Evolutionary conservation across 768 basidiomycete genomes (phyloP).

Genomic region (Clitopilus hobsonii): DNA sequence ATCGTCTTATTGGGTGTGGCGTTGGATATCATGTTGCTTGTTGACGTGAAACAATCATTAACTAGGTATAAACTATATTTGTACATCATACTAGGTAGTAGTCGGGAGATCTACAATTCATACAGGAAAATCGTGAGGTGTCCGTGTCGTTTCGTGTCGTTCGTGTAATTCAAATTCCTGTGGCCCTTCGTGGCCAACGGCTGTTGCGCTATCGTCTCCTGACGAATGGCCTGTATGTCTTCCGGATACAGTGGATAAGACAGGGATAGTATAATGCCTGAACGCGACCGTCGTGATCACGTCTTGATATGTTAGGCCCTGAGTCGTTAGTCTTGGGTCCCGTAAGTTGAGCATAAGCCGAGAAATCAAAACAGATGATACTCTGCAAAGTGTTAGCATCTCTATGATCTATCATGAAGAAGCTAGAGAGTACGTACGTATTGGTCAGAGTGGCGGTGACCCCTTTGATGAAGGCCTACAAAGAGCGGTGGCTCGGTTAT

Average conservation of each 20-base stretch:
- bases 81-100: no score
- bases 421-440: not conserved
- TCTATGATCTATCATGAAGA: not conserved
- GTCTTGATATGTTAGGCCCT: not conserved
- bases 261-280: not conserved
- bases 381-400: conserved; percentile 1
- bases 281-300: not conserved
- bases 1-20: no score
- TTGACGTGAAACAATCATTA: no score
- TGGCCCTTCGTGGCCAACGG: no score
- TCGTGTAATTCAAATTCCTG: no score
- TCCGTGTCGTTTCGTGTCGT: no score
- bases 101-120: no score
- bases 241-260: not conserved
- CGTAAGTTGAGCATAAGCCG: conserved; percentile 15
- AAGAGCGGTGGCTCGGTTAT: no score
- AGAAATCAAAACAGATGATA: conserved; percentile 14
- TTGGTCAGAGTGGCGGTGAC: not conserved
- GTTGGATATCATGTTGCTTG: no score
- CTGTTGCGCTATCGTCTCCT: no score
- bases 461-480: not conserved
- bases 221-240: not conserved
- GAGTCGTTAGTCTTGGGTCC: not conserved
- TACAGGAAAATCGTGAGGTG: no score
- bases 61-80: no score